Base-by-base conservation (phyloP, 768 basidiomycete genomes). In the Termitomyces bulborhizus region DNA sequence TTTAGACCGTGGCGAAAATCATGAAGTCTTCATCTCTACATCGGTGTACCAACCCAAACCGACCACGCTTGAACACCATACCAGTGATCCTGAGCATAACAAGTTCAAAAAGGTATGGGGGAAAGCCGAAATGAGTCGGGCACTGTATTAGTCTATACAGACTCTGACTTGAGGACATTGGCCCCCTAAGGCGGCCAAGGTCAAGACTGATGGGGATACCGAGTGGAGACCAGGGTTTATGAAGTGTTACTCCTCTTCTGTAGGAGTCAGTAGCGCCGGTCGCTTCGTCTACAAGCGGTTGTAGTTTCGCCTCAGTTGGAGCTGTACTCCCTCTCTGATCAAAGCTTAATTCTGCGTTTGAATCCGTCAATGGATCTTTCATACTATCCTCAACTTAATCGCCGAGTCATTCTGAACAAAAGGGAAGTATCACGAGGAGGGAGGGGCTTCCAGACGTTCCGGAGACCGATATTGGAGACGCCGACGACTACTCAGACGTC, bases 261-360 rank as follows among this genome's bases (percentile, higher is more conserved):
- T 46, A 29, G 50, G 44, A n/a, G 13, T 44, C 9, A 55, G 36
- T 27, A 54, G 37, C 29, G 52, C 45, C 32, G 45, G 36, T n/a
- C 55, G 57, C 40, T 16, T 53, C 55, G 34, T 49, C 45, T 9
- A 42, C n/a, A 12, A 36, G 41, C 34, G 47, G 53, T 34, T 43
- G 21, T 15, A 45, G 36, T 13, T 43, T 29, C 13, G 37, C 44
- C 16, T 63, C 62, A 18, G 21, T 60, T 21, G 64, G 67, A 27
- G 67, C 82, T 1, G 77, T 85, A 1, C 85, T 2, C 84, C 85
- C 0, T 86, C 85, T 3, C 72, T 86, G 32, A 79, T 85, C 56
- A 75, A 75, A 37, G 85, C 29, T 29, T 29, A 29, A 29, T 4
- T 29, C 29, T 29, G 29, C 29, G 29, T 29, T 29, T 55, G 66